A percentile compares a stretch with the other conserved stretches of the same genome.
Conservation (phyloP, 2,329 filamentous ascomycete genomes). For the Colletotrichum sojae region DNA sequence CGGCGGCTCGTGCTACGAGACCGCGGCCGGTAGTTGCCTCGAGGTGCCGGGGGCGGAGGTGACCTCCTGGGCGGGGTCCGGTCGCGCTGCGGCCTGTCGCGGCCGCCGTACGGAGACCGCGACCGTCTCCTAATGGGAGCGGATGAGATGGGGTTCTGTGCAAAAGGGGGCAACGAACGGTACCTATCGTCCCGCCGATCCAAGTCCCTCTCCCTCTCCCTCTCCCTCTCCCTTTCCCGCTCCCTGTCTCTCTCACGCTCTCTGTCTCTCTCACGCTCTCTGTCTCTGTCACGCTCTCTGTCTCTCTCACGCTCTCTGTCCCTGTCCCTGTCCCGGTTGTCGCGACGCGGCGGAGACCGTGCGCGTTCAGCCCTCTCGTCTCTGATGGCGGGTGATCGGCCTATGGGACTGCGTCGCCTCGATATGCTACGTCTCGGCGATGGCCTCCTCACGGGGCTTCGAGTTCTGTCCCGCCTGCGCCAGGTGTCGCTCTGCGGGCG, state of each 20-base stretch:
- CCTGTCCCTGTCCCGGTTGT: conserved; percentile 42
- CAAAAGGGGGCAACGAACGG: conserved; percentile 43
- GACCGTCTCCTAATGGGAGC: conserved; percentile 62
- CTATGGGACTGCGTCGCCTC: conserved; percentile 47
- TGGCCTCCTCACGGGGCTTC: conserved; percentile 51
- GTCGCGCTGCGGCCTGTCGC: conserved; percentile 59
- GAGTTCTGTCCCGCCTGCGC: conserved; percentile 42
- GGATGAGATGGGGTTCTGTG: conserved; percentile 24
- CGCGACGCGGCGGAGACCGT: conserved; percentile 41
- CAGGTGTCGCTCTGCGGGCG: conserved; percentile 40
- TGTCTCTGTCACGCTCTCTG: conserved; percentile 48
- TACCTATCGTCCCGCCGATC: conserved; percentile 60
- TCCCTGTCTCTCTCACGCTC: conserved; percentile 49
- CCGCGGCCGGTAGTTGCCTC: conserved; percentile 66
- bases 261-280: conserved; percentile 45
- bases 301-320: conserved; percentile 51
- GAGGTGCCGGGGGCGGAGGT: conserved; percentile 54
- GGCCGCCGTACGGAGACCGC: conserved; percentile 65
- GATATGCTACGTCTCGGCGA: conserved; percentile 55
- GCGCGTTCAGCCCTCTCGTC: conserved; percentile 56
- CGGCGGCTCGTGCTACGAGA: conserved; percentile 67
- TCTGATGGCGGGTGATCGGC: conserved; percentile 50
- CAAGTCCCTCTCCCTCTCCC: conserved; percentile 47
- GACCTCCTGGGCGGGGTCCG: conserved; percentile 56
- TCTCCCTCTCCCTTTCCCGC: conserved; percentile 36